Conservation (phyloP, 2,329 filamentous ascomycete species). For the Trichoderma sp. region DNA sequence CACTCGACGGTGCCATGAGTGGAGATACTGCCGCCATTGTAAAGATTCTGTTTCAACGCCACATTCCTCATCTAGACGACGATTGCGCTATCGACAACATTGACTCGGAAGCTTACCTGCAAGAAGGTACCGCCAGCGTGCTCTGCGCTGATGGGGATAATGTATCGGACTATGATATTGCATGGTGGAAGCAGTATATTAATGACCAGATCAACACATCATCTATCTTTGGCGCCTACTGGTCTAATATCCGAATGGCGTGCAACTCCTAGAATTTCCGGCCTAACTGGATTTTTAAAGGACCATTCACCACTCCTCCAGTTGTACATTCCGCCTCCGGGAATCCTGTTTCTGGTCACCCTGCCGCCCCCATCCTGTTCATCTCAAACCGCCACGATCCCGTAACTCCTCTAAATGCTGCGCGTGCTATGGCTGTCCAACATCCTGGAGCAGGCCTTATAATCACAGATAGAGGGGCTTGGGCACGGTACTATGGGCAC, state of each 20-base stretch:
- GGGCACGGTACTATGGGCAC: neutral
- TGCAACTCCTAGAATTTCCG: neutral
- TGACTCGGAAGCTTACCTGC: neutral
- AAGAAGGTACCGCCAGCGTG: neutral
- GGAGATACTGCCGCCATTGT: neutral
- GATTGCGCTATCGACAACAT: neutral
- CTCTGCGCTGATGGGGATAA: neutral
- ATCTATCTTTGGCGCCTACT: neutral
- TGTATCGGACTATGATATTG: neutral
- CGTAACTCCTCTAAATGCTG: neutral
- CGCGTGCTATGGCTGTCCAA: neutral
- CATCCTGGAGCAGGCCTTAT: neutral
- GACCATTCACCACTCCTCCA: neutral
- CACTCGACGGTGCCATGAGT: neutral
- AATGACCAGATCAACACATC: neutral
- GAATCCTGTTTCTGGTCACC: neutral
- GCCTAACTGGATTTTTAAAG: neutral
- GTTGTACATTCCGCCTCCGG: neutral
- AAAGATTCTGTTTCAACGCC: neutral
- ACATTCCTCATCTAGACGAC: neutral
- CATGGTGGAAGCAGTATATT: neutral
- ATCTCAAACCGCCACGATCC: neutral
- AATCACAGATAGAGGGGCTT: neutral
- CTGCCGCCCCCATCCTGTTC: neutral
- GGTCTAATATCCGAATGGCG: neutral